Evolutionary conservation across 768 basidiomycete species (phyloP), one percentile per base, ranked within the genome.

Genomic region (Punctularia strigosozonata): DNA sequence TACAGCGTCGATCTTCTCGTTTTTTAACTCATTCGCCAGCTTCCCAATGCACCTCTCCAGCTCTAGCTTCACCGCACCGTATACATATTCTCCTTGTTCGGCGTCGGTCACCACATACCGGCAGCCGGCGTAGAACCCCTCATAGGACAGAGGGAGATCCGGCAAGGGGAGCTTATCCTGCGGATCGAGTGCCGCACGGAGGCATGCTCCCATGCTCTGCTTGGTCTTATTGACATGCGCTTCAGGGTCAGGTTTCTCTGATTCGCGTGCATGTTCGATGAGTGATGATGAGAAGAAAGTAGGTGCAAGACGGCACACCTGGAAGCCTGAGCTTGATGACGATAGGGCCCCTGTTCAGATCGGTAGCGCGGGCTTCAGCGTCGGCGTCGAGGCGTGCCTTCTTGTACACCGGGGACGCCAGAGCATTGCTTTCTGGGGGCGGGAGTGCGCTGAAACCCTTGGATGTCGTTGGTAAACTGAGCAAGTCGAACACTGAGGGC

Each of bases 331-430:
- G 54, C 21, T 58, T 57, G 25, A 82, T 65, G 38, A 53, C 64
- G 25, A 69, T 46, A n/a, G 73, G 63, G 1, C 63, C 68, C 13
- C 44, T 50, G 20, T 47, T 50, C 34, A 50, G 38, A 15, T 36
- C 39, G 38, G 51, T 53, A 55, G 77, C 74, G 47, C 70, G 71
- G 49, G 77, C 69, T 61, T 83, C 80, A 58, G 71, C 74, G 65
- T 80, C 77, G 49, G 62, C 61, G 45, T 69, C 70, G 58, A 80
- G 62, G 45, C 80, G 77, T 44, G 77, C 68, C 42, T 72, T 73
- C 65, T 86, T 85, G 58, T 68, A 71, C 46, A 73, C 71, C 62
- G 69, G 74, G 58, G 72, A 72, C 54, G 63, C 70, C 52, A 64
- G 68, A 59, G 66, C 67, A 42, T 66, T 47, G 40, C 64, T 62